phyloP scores from a whole-genome alignment of 148 eudicot species.

The Dysphania ambrosioides region DNA sequence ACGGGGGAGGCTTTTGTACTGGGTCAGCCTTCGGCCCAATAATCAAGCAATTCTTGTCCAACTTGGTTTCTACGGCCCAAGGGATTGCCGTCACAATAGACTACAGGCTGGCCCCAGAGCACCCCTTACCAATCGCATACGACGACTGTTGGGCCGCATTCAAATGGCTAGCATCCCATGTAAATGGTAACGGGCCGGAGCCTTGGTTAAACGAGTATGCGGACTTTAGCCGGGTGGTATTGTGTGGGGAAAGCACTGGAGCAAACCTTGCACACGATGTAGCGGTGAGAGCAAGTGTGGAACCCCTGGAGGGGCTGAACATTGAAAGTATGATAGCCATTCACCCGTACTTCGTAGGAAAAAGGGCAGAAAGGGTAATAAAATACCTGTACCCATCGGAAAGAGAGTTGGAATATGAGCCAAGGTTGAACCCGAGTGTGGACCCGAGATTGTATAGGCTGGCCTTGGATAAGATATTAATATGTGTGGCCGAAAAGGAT shows the following conservation, averaged over 20 bases:
- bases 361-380: slow-evolving; percentile 14
- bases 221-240: slow-evolving; percentile 29
- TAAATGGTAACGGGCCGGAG: slow-evolving; percentile 27
- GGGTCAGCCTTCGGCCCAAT: slow-evolving; percentile 32
- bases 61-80: slow-evolving; percentile 27
- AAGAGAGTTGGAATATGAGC: slow-evolving; percentile 26
- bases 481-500: slow-evolving; percentile 37
- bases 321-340: slow-evolving; percentile 30
- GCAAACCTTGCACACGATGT: slow-evolving; percentile 50
- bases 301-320: not conserved
- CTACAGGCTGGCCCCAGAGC: slow-evolving; percentile 55
- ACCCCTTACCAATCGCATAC: slow-evolving; percentile 40
- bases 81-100: slow-evolving; percentile 38
- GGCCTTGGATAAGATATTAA: slow-evolving; percentile 31
- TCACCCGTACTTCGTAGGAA: slow-evolving; percentile 39
- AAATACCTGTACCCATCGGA: slow-evolving; percentile 19
- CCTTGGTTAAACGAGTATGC: slow-evolving; percentile 41
- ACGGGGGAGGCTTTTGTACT: slow-evolving; percentile 54
- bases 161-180: slow-evolving; percentile 47
- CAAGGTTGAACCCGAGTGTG: slow-evolving; percentile 33
- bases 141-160: slow-evolving; percentile 51
- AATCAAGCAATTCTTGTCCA: slow-evolving; percentile 16
- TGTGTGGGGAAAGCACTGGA: slow-evolving; percentile 57
- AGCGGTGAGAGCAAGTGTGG: slow-evolving; percentile 27
- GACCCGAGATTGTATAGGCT: slow-evolving; percentile 32